Conservation (phyloP, 306 rosid genomes). For the Chamaecrista fasciculata region DNA sequence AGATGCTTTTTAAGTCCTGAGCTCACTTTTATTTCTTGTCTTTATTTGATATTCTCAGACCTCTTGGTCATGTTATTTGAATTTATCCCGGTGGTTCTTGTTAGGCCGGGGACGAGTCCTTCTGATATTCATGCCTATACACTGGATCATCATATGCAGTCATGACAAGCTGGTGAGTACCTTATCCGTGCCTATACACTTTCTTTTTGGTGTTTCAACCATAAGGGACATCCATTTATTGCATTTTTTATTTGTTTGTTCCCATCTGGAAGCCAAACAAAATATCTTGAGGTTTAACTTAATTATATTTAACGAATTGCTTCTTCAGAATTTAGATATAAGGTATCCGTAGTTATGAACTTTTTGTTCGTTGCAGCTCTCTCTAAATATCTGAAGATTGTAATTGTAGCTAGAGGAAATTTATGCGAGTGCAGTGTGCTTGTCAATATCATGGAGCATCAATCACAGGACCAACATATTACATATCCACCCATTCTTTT, state of each 20-base stretch:
- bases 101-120: conserved; percentile 95
- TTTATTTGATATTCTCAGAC: conserved; percentile 24
- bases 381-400: conserved; percentile 3
- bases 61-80: conserved; percentile 27
- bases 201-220: not conserved
- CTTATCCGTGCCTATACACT: no score
- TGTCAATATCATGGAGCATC: not conserved
- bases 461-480: not conserved
- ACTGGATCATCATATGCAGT: conserved; percentile 73
- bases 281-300: not conserved
- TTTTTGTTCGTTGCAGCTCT: conserved; percentile 1
- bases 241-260: not conserved
- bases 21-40: not conserved
- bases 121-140: conserved; percentile 88
- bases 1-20: conserved; percentile 3
- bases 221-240: not conserved
- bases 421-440: not conserved
- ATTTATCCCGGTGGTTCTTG: conserved; percentile 33
- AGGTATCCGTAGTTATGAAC: not conserved
- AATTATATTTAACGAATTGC: not conserved
- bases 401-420: not conserved
- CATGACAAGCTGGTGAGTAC: conserved; percentile 54
- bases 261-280: not conserved
- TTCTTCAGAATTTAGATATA: not conserved
- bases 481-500: not conserved